Conservation (phyloP, 2,329 filamentous ascomycete genomes). For the Kalmusia sp. region DNA sequence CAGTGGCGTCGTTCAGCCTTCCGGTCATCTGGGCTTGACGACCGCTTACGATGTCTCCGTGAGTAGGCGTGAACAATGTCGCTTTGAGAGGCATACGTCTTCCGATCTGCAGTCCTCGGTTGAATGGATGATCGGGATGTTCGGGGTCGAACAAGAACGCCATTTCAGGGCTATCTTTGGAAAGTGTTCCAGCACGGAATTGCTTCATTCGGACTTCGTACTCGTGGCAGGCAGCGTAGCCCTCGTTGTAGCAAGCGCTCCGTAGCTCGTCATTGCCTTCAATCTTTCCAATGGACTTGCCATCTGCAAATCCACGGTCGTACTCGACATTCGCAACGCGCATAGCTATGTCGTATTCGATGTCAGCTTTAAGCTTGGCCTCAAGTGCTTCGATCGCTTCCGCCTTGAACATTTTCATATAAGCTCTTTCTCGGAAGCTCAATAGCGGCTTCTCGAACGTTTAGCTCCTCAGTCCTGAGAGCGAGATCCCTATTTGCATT, state of each 20-base stretch:
- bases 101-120: slow-evolving; percentile 16
- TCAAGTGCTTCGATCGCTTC: slow-evolving; percentile 14
- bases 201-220: slow-evolving; percentile 16
- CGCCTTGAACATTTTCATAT: slow-evolving; percentile 8
- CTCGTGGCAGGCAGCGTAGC: slow-evolving; percentile 24
- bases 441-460: slow-evolving; percentile 17
- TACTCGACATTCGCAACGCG: slow-evolving; percentile 17
- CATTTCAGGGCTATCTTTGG: slow-evolving; percentile 23
- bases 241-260: slow-evolving; percentile 21
- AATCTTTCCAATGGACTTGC: slow-evolving; percentile 8
- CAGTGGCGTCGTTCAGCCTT: too few relatives aligned
- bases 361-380: slow-evolving; percentile 6
- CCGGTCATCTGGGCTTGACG: background rate
- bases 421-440: slow-evolving; percentile 27
- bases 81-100: background rate
- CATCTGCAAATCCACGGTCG: slow-evolving; percentile 16
- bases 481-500: slow-evolving; percentile 13
- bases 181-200: slow-evolving; percentile 21
- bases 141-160: slow-evolving; percentile 26
- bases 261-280: background rate
- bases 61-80: too few relatives aligned
- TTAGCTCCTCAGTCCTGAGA: slow-evolving; percentile 13
- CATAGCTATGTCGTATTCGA: background rate
- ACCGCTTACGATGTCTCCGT: too few relatives aligned
- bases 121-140: slow-evolving; percentile 24